Evolutionary conservation across 169 alveolate genomes (phyloP), one percentile per base, ranked within the genome.

Genomic region (Plasmodium cynomolgi): DNA sequence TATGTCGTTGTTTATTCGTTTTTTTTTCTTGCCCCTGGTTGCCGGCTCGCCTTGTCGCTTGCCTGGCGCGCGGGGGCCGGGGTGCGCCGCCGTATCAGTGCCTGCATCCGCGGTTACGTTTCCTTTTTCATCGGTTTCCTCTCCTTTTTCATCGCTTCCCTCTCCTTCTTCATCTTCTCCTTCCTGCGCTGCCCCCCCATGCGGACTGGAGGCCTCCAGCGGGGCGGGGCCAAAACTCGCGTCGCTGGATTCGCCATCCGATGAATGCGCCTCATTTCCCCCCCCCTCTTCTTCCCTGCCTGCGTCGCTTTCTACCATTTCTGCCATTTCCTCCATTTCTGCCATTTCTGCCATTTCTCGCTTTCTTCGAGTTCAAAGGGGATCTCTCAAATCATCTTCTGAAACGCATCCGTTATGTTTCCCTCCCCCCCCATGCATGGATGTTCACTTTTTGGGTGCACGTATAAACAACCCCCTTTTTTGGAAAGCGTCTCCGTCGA

Each of bases 1-100:
- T 74, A 96, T 81, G 72, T 95, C 95, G 88, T 97, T 98, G 84
- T 96, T 79, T 80, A 90, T 75, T 91, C 88, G 79, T 31, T 81
- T 62, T 83, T 81, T 91, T 58, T 83, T 75, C 34, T 50, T 20
- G 37, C 33, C 62, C 80, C 58, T 86, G 20, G n/a, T 50, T n/a
- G n/a, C 47, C 62, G 31, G 13, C 0, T 41, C 31, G 54, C 31
- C 34, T 47, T 17, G 31, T 2, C 11, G 9, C 13, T 50, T 29
- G 34, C 37, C 7, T 68, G 77, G n/a, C 15, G 77, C 17, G n/a
- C 77, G 41, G 7, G 62, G 62, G 23, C 8, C 3, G 3, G 62
- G 62, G 2, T 15, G 17, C 6, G 62, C 62, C 62, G 0, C 17
- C 62, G 8, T 15, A 1, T 50, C 62, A 50, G 62, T 23, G 62